Percentiles rank a stretch among this genome's conserved stretches.
phyloP scores from a whole-genome alignment of 2,329 filamentous ascomycete genomes.

The Sordariomycetes sp. region DNA sequence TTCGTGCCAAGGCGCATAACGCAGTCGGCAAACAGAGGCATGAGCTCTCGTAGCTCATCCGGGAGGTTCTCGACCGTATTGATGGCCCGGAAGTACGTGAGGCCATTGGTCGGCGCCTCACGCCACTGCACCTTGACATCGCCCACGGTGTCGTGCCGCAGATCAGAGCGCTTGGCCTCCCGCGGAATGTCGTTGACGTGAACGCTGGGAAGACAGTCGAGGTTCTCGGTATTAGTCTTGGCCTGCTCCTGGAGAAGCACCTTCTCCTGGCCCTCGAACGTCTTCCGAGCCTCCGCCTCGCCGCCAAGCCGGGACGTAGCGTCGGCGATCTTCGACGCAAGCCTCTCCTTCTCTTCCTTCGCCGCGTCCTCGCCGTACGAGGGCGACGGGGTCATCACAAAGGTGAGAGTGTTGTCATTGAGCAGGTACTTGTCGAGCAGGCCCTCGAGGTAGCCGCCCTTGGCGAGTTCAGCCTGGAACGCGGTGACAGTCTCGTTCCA shows the following conservation, averaged over 20 bases:
- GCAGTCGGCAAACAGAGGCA: conserved; percentile 83
- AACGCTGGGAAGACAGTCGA: conserved; percentile 79
- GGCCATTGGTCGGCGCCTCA: conserved; percentile 83
- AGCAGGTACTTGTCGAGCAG: conserved; percentile 83
- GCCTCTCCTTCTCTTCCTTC: conserved; percentile 61
- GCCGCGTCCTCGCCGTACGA: conserved; percentile 62
- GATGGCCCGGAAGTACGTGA: conserved; percentile 91
- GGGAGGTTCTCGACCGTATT: conserved; percentile 69
- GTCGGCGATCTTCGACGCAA: conserved; percentile 62
- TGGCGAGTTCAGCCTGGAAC: conserved; percentile 65
- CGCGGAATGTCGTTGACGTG: conserved; percentile 82
- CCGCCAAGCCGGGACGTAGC: conserved; percentile 56
- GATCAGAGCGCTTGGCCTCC: conserved; percentile 44
- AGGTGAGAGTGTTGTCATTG: conserved; percentile 75
- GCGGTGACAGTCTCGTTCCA: conserved; percentile 82
- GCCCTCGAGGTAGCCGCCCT: conserved; percentile 70
- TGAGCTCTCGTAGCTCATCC: conserved; percentile 68
- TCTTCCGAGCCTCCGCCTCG: conserved; percentile 55
- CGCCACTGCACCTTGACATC: conserved; percentile 72
- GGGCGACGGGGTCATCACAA: conserved; percentile 83
- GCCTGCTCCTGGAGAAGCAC: conserved; percentile 72
- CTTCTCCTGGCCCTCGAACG: conserved; percentile 66
- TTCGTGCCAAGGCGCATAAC: conserved; percentile 90
- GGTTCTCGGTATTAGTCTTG: conserved; percentile 69
- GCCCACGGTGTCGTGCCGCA: conserved; percentile 52